Evolutionary conservation across 768 basidiomycete genomes (phyloP), one percentile per base, ranked within the genome.

Genomic region (Albatrellus ellisii): DNA sequence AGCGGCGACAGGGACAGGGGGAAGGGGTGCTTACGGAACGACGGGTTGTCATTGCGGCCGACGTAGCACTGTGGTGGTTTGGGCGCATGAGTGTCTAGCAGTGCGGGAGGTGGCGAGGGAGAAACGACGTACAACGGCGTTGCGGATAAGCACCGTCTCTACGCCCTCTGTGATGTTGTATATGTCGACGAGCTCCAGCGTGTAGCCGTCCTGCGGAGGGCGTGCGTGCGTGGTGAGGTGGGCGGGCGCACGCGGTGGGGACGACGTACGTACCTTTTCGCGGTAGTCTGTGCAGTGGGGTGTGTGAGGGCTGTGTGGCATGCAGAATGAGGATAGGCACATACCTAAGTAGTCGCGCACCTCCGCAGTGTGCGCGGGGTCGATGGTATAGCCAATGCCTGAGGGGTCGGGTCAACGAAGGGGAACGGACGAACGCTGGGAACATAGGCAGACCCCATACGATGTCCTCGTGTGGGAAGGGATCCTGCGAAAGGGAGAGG

Each of bases 381-480:
- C 86, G 56, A 97, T 91, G 9, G 83, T 81, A 59, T 86, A 91
- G 1, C 85, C 87, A 4, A 91, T 62, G 3, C 90, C 86, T 87
- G 49, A n/a, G 9, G 8, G 24, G 14, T n/a, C 10, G 11, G 34
- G 11, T 32, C 17, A 35, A 22, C 42, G 2, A 32, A 25, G 20
- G 4, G 28, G 43, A 12, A 10, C 12, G 21, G n/a, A n/a, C n/a
- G n/a, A 38, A 22, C 4, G 3, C 11, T 4, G 11, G 12, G 35
- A 33, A 39, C 4, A 11, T 14, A 28, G 18, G 58, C 68, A 25
- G 46, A 71, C 87, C 92, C 92, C 92, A 95, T 2, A 92, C 87
- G 26, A 71, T 70, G 51, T 87, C 81, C 22, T 82, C 78, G 41
- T 79, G 65, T 0, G 76, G 79, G 49, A 79, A 79, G 2, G 73